Conservation (phyloP, 2,329 filamentous ascomycete species). For the Cordyceps militaris region DNA sequence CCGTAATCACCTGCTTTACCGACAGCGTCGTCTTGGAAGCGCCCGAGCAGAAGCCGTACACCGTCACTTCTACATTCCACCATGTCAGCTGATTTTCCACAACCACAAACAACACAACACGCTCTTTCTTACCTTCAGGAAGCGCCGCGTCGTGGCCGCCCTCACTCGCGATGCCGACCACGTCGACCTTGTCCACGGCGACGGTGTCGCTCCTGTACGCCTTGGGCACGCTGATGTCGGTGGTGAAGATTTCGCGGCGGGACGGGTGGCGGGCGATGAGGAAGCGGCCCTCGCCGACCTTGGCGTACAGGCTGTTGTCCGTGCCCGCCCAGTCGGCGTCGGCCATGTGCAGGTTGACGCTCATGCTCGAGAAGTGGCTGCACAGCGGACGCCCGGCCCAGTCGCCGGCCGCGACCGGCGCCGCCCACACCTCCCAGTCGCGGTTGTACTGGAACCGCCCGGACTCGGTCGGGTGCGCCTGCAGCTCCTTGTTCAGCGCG, state of each 20-base stretch:
- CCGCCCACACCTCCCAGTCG: not conserved
- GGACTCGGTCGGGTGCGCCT: not conserved
- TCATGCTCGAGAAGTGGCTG: not conserved
- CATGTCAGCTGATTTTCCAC: not conserved
- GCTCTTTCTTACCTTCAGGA: not conserved
- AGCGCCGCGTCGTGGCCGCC: not conserved
- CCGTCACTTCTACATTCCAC: not conserved
- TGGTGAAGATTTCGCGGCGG: slow-evolving; percentile 10
- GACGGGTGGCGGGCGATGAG: not conserved
- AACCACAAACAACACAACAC: not conserved
- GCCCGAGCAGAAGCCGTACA: not conserved
- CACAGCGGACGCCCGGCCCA: not conserved
- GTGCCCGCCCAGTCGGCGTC: not conserved
- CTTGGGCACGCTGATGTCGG: slow-evolving; percentile 68
- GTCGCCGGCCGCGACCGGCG: not conserved
- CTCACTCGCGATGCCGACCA: not conserved
- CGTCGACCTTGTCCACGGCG: slow-evolving; percentile 82
- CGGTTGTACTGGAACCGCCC: not conserved
- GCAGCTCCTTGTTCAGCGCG: not conserved
- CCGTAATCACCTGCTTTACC: not conserved
- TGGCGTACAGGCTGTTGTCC: not conserved
- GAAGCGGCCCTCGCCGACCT: not conserved
- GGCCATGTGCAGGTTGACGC: not conserved
- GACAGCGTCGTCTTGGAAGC: not conserved
- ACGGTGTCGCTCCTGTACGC: slow-evolving; percentile 77